These are phyloP conservation scores for Gardenia jasminoides DNA, from an alignment of 257 asterid species.

Conservation along the genomic window DNA sequence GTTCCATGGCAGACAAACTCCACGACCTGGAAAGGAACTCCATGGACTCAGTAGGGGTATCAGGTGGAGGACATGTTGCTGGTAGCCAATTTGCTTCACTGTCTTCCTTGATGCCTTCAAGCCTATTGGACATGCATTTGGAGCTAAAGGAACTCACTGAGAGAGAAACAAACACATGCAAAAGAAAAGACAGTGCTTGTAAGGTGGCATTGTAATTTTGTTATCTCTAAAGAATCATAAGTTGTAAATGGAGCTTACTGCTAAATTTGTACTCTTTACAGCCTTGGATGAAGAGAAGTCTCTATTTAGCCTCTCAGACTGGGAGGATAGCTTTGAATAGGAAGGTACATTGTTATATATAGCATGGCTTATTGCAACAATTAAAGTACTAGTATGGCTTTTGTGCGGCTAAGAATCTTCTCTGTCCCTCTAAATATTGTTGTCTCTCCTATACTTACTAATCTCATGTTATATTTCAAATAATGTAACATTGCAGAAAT, in stretches of 20 bases:
- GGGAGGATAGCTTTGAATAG: neutral
- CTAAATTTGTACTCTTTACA: neutral
- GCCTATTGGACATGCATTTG: constrained; percentile 41
- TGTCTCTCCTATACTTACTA: neutral
- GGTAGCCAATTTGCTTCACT: constrained; percentile 45
- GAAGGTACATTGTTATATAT: neutral
- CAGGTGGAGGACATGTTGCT: constrained; percentile 60
- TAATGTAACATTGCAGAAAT: too few relatives aligned
- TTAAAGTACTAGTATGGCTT: too few relatives aligned
- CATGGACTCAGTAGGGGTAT: constrained; percentile 87
- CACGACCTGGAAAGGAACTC: constrained; percentile 88
- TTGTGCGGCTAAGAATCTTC: too few relatives aligned
- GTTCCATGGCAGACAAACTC: constrained; percentile 78
- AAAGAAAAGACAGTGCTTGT: neutral
- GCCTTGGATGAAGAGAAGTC: neutral
- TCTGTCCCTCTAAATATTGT: too few relatives aligned
- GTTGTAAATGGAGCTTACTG: constrained; percentile 8
- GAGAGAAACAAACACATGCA: constrained; percentile 19
- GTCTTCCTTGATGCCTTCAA: constrained; percentile 71
- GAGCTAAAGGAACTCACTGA: constrained; percentile 27
- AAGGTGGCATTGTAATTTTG: neutral
- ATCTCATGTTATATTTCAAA: neutral
- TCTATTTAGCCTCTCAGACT: constrained; percentile 4
- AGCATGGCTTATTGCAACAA: neutral
- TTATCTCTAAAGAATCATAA: neutral